These are phyloP conservation scores for Clavariopsis aquatica DNA, from an alignment of 495 filamentous ascomycete genomes.

Conservation along the genomic window DNA sequence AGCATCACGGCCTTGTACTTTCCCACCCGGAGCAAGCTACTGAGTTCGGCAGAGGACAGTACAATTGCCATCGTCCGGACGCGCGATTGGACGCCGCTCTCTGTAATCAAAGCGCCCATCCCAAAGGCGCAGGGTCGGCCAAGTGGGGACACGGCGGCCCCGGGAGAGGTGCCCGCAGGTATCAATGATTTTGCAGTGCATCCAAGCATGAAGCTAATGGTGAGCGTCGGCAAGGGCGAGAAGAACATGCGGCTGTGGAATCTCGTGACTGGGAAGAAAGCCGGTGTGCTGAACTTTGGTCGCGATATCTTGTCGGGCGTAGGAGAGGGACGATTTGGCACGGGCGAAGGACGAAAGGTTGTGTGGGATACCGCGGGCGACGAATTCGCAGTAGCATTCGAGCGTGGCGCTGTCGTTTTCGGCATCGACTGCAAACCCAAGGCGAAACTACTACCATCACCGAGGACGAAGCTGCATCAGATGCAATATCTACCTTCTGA, in stretches of 20 bases:
- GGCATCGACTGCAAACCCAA: slow-evolving; percentile 83
- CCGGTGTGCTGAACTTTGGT: slow-evolving; percentile 82
- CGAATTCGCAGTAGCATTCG: slow-evolving; percentile 86
- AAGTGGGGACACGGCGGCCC: slow-evolving; percentile 82
- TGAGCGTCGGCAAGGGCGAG: slow-evolving; percentile 86
- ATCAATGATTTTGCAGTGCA: slow-evolving; percentile 95
- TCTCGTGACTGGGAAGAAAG: slow-evolving; percentile 92
- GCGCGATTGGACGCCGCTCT: slow-evolving; percentile 86
- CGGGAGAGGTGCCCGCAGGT: slow-evolving; percentile 82
- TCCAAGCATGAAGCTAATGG: slow-evolving; percentile 92
- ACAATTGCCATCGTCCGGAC: slow-evolving; percentile 82
- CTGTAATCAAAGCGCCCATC: slow-evolving; percentile 85
- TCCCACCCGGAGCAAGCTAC: slow-evolving; percentile 81
- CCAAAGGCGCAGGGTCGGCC: slow-evolving; percentile 81
- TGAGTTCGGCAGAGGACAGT: slow-evolving; percentile 82
- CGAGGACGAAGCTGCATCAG: slow-evolving; percentile 78
- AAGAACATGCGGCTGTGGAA: slow-evolving; percentile 94
- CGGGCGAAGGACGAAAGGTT: slow-evolving; percentile 81
- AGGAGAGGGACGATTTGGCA: slow-evolving; percentile 72
- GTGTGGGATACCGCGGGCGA: slow-evolving; percentile 76
- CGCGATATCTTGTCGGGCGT: slow-evolving; percentile 65
- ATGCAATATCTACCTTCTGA: slow-evolving; percentile 64
- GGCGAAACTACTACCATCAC: slow-evolving; percentile 66
- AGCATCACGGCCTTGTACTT: slow-evolving; percentile 78
- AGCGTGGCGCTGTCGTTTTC: slow-evolving; percentile 80